phyloP scores from a whole-genome alignment of 257 asterid species.

The Lantana camara region DNA sequence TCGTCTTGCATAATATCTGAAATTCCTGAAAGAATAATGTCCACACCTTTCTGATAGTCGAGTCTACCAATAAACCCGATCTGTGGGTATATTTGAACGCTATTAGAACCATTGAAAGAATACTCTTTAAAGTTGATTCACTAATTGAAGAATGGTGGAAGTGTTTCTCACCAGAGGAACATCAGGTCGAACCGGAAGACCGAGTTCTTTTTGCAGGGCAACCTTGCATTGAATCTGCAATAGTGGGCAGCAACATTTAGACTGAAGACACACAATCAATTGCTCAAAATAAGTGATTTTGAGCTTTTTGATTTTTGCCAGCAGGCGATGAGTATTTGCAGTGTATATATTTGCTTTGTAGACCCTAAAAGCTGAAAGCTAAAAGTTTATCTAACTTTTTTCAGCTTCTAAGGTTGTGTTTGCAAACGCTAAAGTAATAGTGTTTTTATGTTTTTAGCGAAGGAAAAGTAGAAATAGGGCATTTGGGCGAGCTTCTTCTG shows the following conservation, averaged over 20 bases:
- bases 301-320: no score
- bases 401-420: no score
- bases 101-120: slow-evolving; percentile 18
- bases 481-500: no score
- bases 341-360: no score
- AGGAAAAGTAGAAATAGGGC: no score
- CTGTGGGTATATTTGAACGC: slow-evolving; percentile 37
- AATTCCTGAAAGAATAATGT: slow-evolving; percentile 75
- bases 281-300: no score
- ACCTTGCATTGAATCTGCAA: slow-evolving; percentile 75
- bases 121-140: not conserved
- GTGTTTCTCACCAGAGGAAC: slow-evolving; percentile 73
- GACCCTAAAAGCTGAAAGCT: no score
- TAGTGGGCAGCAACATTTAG: slow-evolving; percentile 1
- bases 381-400: no score
- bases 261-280: no score
- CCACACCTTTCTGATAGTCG: slow-evolving; percentile 96
- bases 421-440: no score
- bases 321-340: no score
- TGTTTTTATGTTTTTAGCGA: no score
- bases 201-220: slow-evolving; percentile 87
- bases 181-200: slow-evolving; percentile 82
- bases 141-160: slow-evolving; percentile 1
- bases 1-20: slow-evolving; percentile 93
- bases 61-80: slow-evolving; percentile 96